phyloP scores from a whole-genome alignment of 2,329 filamentous ascomycete species.

The Xylariaceae sp. region DNA sequence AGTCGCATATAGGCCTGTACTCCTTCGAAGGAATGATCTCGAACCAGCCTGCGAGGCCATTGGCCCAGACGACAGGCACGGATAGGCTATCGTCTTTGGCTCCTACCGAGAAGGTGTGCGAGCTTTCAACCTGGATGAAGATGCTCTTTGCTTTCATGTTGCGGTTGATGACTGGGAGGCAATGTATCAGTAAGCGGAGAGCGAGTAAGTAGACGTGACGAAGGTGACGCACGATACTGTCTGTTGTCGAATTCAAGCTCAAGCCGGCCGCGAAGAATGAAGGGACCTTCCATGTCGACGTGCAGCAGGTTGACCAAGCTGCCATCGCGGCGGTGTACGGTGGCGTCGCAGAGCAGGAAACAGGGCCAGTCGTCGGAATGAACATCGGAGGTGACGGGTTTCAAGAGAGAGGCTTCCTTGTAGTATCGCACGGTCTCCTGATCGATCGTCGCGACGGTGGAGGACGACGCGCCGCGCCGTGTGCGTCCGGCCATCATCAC shows the following conservation, averaged over 20 bases:
- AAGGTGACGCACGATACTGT: slow-evolving; percentile 34
- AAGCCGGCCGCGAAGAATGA: slow-evolving; percentile 56
- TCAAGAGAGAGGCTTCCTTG: slow-evolving; percentile 36
- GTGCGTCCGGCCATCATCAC: slow-evolving; percentile 36
- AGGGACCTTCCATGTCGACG: slow-evolving; percentile 54
- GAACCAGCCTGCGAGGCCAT: slow-evolving; percentile 62
- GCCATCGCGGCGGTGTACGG: slow-evolving; percentile 52
- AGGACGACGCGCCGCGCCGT: slow-evolving; percentile 39
- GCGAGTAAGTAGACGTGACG: background rate
- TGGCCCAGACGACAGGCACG: slow-evolving; percentile 59
- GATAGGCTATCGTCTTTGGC: slow-evolving; percentile 44
- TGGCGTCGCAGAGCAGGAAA: slow-evolving; percentile 57
- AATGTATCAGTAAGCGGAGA: background rate
- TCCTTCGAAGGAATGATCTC: slow-evolving; percentile 54
- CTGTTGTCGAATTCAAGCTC: slow-evolving; percentile 43
- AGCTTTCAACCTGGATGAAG: slow-evolving; percentile 52
- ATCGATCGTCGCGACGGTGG: slow-evolving; percentile 42
- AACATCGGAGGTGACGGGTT: slow-evolving; percentile 31
- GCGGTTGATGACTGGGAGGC: slow-evolving; percentile 33
- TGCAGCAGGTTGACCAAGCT: slow-evolving; percentile 57
- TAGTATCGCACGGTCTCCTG: slow-evolving; percentile 31
- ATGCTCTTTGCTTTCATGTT: slow-evolving; percentile 27
- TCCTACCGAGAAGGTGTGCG: slow-evolving; percentile 49
- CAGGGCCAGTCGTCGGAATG: slow-evolving; percentile 52
- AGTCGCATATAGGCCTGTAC: slow-evolving; percentile 52